phyloP scores from a whole-genome alignment of 2,329 filamentous ascomycete species.

The Aspergillus oerlinghausenensis region DNA sequence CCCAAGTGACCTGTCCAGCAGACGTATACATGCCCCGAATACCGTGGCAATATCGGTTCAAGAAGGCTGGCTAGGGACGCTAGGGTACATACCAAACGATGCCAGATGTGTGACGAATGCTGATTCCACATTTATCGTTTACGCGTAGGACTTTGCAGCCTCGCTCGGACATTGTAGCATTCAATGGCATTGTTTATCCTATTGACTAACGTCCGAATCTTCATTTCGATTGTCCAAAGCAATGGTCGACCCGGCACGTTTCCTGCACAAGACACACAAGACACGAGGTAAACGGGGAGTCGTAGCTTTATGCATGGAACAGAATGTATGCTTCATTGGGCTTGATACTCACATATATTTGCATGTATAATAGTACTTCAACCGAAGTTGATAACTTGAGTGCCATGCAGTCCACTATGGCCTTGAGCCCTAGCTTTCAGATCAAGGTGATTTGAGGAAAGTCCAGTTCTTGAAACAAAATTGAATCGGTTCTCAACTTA shows the following conservation, averaged over 20 bases:
- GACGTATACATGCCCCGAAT: not conserved
- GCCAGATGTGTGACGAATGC: not conserved
- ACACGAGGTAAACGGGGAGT: too few species aligned
- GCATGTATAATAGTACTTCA: too few species aligned
- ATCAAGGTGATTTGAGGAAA: not conserved
- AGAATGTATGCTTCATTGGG: too few species aligned
- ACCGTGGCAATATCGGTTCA: not conserved
- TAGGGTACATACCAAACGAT: not conserved
- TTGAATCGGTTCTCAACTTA: not conserved
- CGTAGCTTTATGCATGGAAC: too few species aligned
- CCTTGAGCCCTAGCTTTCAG: not conserved
- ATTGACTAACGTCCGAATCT: not conserved
- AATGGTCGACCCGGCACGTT: too few species aligned
- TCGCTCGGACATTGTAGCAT: not conserved
- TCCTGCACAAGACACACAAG: too few species aligned
- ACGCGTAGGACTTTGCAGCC: not conserved
- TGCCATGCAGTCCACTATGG: not conserved
- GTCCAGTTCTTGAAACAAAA: not conserved
- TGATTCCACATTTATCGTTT: not conserved
- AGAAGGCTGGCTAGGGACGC: not conserved
- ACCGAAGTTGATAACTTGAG: not conserved
- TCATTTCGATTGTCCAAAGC: too few species aligned
- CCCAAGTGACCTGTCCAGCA: too few species aligned
- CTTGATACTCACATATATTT: too few species aligned
- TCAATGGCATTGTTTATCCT: not conserved